These are phyloP conservation scores for Blastobotrys capitulatus DNA, from an alignment of 1,139 yeast genomes.

Conservation along the genomic window DNA sequence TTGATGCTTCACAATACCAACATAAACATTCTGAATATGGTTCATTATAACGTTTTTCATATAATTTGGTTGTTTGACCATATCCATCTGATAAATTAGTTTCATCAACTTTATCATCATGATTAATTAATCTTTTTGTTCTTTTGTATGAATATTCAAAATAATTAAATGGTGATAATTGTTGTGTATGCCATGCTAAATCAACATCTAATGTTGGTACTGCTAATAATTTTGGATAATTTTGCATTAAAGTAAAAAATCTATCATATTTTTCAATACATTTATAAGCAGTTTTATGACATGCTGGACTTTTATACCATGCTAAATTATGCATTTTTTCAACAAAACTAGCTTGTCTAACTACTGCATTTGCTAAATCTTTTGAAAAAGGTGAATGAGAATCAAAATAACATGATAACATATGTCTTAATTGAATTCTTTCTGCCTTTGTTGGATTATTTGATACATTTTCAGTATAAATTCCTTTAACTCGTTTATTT, in stretches of 20 bases:
- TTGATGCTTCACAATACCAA: slow-evolving; percentile 28
- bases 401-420: slow-evolving; percentile 24
- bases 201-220: slow-evolving; percentile 41
- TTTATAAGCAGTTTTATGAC: slow-evolving; percentile 25
- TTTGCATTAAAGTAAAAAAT: slow-evolving; percentile 28
- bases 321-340: slow-evolving; percentile 33
- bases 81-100: slow-evolving; percentile 25
- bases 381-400: slow-evolving; percentile 16
- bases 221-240: slow-evolving; percentile 19
- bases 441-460: slow-evolving; percentile 3
- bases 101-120: slow-evolving; percentile 33
- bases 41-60: slow-evolving; percentile 23
- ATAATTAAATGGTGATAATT: slow-evolving; percentile 31
- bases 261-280: slow-evolving; percentile 30
- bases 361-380: slow-evolving; percentile 36
- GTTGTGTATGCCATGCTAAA: slow-evolving; percentile 41
- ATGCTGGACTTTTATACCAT: slow-evolving; percentile 32
- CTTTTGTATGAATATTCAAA: slow-evolving; percentile 24
- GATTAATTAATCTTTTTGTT: slow-evolving; percentile 28
- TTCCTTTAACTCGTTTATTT: slow-evolving; percentile 2
- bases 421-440: slow-evolving; percentile 14
- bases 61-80: slow-evolving; percentile 25
- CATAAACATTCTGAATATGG: slow-evolving; percentile 33
- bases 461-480: not conserved
- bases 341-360: slow-evolving; percentile 35